Evolutionary conservation across 495 filamentous ascomycete genomes (phyloP).

Genomic region (Penicillium salamii): DNA sequence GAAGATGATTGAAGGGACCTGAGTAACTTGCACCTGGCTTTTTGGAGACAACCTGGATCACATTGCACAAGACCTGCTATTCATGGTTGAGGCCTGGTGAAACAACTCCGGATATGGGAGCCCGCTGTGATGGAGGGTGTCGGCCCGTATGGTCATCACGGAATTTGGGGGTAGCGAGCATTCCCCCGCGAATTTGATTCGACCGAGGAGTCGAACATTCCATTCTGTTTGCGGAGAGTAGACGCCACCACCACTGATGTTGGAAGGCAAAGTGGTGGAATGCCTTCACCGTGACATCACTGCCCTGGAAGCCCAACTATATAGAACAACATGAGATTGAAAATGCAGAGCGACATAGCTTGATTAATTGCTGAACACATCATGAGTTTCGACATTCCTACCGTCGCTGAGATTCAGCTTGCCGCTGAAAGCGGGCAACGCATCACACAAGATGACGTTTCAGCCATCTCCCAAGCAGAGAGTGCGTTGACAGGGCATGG

Average conservation of each 20-base stretch:
- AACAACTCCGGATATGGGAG: background rate
- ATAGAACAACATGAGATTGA: background rate
- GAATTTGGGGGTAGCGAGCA: background rate
- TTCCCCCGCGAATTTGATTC: background rate
- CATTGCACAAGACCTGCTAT: no score
- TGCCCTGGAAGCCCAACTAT: slow-evolving; percentile 10
- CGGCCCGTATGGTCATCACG: background rate
- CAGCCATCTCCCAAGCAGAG: slow-evolving; percentile 35
- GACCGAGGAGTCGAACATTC: slow-evolving; percentile 1
- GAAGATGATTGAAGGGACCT: no score
- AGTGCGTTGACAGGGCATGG: slow-evolving; percentile 41
- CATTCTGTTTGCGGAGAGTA: background rate
- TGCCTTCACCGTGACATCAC: slow-evolving; percentile 35
- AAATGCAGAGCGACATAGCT: background rate
- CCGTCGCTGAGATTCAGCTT: slow-evolving; percentile 32
- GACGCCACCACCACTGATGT: slow-evolving; percentile 8
- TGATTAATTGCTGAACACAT: background rate
- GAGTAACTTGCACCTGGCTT: no score
- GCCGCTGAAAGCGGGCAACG: slow-evolving; percentile 33
- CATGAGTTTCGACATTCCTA: slow-evolving; percentile 25
- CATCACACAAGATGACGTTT: slow-evolving; percentile 34
- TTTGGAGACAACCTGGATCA: no score
- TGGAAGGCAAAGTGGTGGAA: slow-evolving; percentile 3
- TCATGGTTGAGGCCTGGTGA: no score
- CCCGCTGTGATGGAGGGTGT: no score